Conservation (phyloP, 2,329 filamentous ascomycete species). For the Fusarium coffeatum region DNA sequence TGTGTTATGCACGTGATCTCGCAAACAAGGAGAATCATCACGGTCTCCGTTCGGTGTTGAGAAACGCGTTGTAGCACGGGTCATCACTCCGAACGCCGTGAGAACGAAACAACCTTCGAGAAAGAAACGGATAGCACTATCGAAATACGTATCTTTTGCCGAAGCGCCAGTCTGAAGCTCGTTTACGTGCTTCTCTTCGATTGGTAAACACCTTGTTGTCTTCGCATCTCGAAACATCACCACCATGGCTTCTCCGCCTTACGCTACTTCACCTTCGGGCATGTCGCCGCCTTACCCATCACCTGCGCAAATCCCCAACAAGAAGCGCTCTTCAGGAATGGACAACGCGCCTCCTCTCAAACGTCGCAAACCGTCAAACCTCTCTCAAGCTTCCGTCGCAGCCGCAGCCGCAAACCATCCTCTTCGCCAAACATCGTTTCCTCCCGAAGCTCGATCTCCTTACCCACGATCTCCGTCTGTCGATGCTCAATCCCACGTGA, state of each 20-base stretch:
- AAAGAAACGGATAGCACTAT: not conserved
- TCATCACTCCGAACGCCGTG: slow-evolving; percentile 28
- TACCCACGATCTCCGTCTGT: slow-evolving; percentile 73
- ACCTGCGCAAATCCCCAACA: slow-evolving; percentile 62
- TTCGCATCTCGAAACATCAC: not conserved
- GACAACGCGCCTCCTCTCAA: slow-evolving; percentile 66
- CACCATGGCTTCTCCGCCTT: slow-evolving; percentile 68
- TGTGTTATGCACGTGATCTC: slow-evolving; percentile 18
- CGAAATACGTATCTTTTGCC: not conserved
- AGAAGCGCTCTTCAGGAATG: slow-evolving; percentile 70
- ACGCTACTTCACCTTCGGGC: slow-evolving; percentile 61
- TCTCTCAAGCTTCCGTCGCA: slow-evolving; percentile 66
- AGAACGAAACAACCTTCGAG: not conserved
- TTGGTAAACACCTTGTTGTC: not conserved
- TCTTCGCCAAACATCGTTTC: slow-evolving; percentile 84
- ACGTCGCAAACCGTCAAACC: slow-evolving; percentile 76
- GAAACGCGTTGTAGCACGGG: slow-evolving; percentile 31
- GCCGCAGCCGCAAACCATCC: slow-evolving; percentile 67
- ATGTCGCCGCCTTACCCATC: slow-evolving; percentile 67
- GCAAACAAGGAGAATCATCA: not conserved
- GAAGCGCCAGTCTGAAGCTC: not conserved
- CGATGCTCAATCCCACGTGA: slow-evolving; percentile 69
- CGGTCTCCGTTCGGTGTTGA: slow-evolving; percentile 13
- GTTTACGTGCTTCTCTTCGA: not conserved
- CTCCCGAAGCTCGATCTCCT: slow-evolving; percentile 69